Evolutionary conservation across 2,329 filamentous ascomycete genomes (phyloP).

Genomic region (Myriosclerotinia curreyana): DNA sequence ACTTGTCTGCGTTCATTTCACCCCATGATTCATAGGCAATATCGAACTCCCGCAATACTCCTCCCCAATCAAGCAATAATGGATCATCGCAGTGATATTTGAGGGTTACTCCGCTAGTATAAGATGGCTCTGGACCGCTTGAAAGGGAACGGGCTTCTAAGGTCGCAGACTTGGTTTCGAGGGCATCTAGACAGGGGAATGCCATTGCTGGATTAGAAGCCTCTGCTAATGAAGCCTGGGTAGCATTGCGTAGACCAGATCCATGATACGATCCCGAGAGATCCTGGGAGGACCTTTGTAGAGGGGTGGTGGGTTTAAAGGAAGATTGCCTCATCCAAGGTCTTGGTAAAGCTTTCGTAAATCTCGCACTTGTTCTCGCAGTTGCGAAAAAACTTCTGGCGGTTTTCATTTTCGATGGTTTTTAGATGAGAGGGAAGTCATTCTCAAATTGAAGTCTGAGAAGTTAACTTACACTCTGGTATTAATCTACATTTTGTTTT

Average conservation of each 20-base stretch:
- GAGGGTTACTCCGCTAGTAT: slow-evolving; percentile 84
- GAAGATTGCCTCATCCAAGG: slow-evolving; percentile 29
- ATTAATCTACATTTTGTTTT: slow-evolving; percentile 20
- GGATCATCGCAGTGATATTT: slow-evolving; percentile 71
- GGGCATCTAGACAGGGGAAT: slow-evolving; percentile 84
- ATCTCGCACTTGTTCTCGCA: slow-evolving; percentile 28
- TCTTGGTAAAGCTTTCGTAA: slow-evolving; percentile 22
- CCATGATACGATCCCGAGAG: slow-evolving; percentile 30
- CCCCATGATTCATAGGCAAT: slow-evolving; percentile 96
- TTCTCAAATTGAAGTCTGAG: background rate
- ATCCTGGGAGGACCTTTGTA: slow-evolving; percentile 20
- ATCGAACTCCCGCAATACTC: slow-evolving; percentile 81
- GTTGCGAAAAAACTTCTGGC: slow-evolving; percentile 29
- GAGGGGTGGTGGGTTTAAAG: slow-evolving; percentile 16
- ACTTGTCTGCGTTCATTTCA: slow-evolving; percentile 70
- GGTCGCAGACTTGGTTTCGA: slow-evolving; percentile 73
- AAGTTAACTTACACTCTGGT: slow-evolving; percentile 9
- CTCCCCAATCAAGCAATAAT: slow-evolving; percentile 89
- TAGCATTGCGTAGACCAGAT: slow-evolving; percentile 27
- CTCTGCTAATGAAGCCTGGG: slow-evolving; percentile 28
- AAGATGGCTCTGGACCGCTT: slow-evolving; percentile 86
- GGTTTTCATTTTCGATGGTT: slow-evolving; percentile 30
- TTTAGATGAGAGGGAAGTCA: background rate
- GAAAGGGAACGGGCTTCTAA: slow-evolving; percentile 65
- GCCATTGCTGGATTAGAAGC: slow-evolving; percentile 81